Evolutionary conservation across 495 filamentous ascomycete genomes (phyloP), one percentile per base, ranked within the genome.

Genomic region (Margaritispora aquatica): DNA sequence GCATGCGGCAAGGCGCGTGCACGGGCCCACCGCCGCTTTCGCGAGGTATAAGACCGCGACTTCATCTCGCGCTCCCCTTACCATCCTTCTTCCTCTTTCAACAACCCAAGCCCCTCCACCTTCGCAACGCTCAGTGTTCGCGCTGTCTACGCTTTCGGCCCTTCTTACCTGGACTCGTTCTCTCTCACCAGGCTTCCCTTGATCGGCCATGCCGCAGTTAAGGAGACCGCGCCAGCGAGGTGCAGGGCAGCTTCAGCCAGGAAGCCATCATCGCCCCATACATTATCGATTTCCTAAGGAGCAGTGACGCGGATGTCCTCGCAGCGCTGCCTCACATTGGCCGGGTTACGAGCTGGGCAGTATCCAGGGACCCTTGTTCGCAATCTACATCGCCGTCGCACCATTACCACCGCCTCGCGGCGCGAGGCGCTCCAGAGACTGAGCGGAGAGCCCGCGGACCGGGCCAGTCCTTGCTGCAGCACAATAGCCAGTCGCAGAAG

Each of bases 11-110:
- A 51, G 49, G 49, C 49, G 49, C 54, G 56, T 59, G 56, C 61
- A 59, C 55, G 61, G 61, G 48, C 55, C 61, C 21, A 24, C 55
- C 61, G 61, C 61, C 61, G 56, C 61, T 63, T 63, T 59, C 61
- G 56, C 57, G 36, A 44, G 51, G 55, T 56, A 56, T 55, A 61
- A 61, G 44, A 56, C 22, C 7, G 17, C 26, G 52, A 50, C 21
- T 22, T 23, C 34, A 27, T 54, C 48, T 21, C 9, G 49, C 51
- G 17, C 56, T 59, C 60, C 36, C 49, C 46, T 41, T 1, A 59
- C 55, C 48, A 38, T 55, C 54, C 24, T 57, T 53, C 54, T 47
- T 53, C 38, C 54, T 46, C 36, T 59, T 55, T 55, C 55, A 63
- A 63, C 47, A 20, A 20, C 53, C 26, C 41, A 36, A 20, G 41